Evolutionary conservation across 306 rosid species (phyloP), one percentile per base, ranked within the genome.

Genomic region (Prunus salicina): DNA sequence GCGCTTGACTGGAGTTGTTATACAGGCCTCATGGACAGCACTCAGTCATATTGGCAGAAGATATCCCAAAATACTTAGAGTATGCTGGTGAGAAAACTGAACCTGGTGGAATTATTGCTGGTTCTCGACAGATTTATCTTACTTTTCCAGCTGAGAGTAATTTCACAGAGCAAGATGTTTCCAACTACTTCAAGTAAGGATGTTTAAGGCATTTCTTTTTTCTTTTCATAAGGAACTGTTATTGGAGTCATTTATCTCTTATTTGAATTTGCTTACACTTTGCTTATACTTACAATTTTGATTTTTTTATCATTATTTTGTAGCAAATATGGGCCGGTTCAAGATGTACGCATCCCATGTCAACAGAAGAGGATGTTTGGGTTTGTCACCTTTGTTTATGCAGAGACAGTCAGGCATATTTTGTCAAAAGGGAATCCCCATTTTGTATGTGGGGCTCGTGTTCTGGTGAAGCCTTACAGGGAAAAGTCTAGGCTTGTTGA

Each of bases 361-460:
- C 87, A 86, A 46, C 89, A 80, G 68, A 86, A 66, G 82, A 79
- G 89, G 71, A 86, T 86, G 89, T 86, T 82, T 86, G 89, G 87
- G 7, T 86, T 86, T 78, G 89, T 86, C 51, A 86, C 87, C 6
- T 86, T 86, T 43, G 78, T 80, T 58, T 86, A 67, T 65, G 56
- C 82, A 16, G 89, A 82, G 73, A 86, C 86, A 8, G 89, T 80
- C 12, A 86, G 69, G 77, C 76, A 80, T 32, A 80, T 86, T 58
- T 77, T 86, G 61, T 71, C 89, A 0, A 80, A 74, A n/a, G 86
- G 83, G 34, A 83, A 80, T 75, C 84, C 87, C 52, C 89, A 86
- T 67, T 82, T 77, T 53, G 81, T 86, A 22, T 82, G 87, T 3
- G 85, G 83, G 34, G 85, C 83, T 67, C 89, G 86, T 24, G 85